Evolutionary conservation across 495 filamentous ascomycete genomes (phyloP).

Genomic region (Hyphodiscus hymeniophilus): DNA sequence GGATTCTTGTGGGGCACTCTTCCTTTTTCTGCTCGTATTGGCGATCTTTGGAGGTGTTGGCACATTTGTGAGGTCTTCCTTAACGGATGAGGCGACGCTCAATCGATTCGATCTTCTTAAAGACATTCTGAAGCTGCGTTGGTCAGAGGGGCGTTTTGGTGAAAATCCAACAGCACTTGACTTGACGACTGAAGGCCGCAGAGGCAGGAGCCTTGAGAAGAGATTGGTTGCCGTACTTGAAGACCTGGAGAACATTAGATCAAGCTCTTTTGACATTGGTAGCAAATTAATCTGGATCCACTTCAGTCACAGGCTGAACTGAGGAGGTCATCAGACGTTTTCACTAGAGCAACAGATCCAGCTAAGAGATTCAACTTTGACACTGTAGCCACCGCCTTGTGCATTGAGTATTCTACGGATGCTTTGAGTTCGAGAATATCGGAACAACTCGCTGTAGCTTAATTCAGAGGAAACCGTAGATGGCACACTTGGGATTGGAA

Average conservation of each 20-base stretch:
- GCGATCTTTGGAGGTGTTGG: constrained; percentile 11
- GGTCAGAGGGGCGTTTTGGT: not conserved
- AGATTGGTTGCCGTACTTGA: constrained; percentile 4
- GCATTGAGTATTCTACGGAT: too few species aligned
- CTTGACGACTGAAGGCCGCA: constrained; percentile 3
- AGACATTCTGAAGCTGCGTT: constrained; percentile 35
- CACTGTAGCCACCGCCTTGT: too few species aligned
- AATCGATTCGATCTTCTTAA: constrained; percentile 51
- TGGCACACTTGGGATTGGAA: too few species aligned
- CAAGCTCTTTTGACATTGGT: not conserved
- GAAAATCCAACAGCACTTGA: not conserved
- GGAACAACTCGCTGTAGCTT: too few species aligned
- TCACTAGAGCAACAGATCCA: too few species aligned
- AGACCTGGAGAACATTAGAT: not conserved
- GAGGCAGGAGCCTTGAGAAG: constrained; percentile 9
- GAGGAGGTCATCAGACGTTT: too few species aligned
- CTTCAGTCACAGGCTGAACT: too few species aligned
- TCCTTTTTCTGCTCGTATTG: constrained; percentile 28
- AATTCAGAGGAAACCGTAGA: too few species aligned
- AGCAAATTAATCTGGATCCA: too few species aligned
- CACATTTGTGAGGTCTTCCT: constrained; percentile 13
- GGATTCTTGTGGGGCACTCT: constrained; percentile 22
- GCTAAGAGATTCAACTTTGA: too few species aligned
- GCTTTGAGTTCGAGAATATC: too few species aligned
- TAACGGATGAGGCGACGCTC: constrained; percentile 29